Evolutionary conservation across 345 rosid genomes (phyloP).

Genomic region (Dovyalis caffra): DNA sequence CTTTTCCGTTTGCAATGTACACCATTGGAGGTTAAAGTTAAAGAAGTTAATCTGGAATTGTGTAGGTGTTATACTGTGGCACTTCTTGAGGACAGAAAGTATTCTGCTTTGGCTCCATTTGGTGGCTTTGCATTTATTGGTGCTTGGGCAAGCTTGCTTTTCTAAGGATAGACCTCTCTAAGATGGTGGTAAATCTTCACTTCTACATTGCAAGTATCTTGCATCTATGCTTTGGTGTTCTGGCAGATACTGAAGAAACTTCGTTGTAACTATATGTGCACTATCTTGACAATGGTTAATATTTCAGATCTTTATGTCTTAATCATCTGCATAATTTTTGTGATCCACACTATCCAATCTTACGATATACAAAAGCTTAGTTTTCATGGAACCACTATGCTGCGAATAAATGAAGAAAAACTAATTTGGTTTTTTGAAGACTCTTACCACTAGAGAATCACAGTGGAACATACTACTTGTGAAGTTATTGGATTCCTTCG

Average conservation of each 20-base stretch:
- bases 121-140: constrained; percentile 87
- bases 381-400: no score
- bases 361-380: no score
- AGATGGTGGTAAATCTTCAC: neutral
- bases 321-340: no score
- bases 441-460: no score
- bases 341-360: no score
- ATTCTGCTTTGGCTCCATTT: constrained; percentile 72
- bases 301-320: neutral
- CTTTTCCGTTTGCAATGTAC: neutral
- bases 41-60: neutral
- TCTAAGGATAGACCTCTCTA: constrained; percentile 27
- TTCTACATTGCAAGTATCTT: constrained; percentile 5
- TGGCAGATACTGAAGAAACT: neutral
- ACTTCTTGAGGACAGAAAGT: constrained; percentile 74
- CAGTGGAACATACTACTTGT: no score
- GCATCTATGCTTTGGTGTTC: neutral
- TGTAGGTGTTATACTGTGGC: constrained; percentile 88
- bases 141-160: constrained; percentile 83
- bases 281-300: no score
- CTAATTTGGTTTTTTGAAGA: no score
- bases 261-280: neutral
- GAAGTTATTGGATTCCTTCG: neutral
- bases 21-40: neutral
- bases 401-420: no score